phyloP scores from a whole-genome alignment of 257 asterid genomes.

The Ilex aquifolium region DNA sequence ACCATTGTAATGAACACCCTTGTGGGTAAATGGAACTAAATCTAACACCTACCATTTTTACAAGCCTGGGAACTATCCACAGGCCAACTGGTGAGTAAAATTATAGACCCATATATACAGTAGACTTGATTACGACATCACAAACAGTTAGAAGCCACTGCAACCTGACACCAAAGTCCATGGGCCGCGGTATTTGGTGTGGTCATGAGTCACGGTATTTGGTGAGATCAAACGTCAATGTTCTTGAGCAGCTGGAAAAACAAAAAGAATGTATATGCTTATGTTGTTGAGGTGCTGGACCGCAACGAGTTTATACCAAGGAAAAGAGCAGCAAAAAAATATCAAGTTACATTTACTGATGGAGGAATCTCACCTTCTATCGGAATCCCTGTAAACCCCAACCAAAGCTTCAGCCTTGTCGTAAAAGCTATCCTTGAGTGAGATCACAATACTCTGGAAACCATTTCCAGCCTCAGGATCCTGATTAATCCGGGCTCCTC shows the following conservation, averaged over 20 bases:
- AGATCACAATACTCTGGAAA: slow-evolving; percentile 94
- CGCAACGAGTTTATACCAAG: neutral
- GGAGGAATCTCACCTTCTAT: slow-evolving; percentile 49
- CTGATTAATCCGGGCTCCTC: slow-evolving; percentile 45
- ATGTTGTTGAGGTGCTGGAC: neutral
- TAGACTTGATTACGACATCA: neutral
- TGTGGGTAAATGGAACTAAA: too few species aligned
- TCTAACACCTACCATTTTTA: too few species aligned
- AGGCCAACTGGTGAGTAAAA: too few species aligned
- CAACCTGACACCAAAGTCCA: slow-evolving; percentile 6
- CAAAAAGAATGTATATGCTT: neutral
- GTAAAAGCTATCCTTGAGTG: slow-evolving; percentile 88
- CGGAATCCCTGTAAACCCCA: slow-evolving; percentile 92
- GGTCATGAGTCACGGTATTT: slow-evolving; percentile 59
- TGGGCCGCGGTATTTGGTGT: slow-evolving; percentile 63
- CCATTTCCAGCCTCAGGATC: slow-evolving; percentile 61
- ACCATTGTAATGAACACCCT: too few species aligned
- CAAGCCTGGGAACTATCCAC: too few species aligned
- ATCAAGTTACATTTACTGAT: neutral
- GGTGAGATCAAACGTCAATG: slow-evolving; percentile 77
- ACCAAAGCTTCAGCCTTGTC: slow-evolving; percentile 98
- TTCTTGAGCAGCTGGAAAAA: slow-evolving; percentile 70
- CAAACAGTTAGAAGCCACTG: neutral
- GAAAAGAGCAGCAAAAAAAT: neutral
- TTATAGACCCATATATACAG: neutral